These are phyloP conservation scores for Penicillium sp. DNA, from an alignment of 2,329 filamentous ascomycete genomes.

Conservation along the genomic window DNA sequence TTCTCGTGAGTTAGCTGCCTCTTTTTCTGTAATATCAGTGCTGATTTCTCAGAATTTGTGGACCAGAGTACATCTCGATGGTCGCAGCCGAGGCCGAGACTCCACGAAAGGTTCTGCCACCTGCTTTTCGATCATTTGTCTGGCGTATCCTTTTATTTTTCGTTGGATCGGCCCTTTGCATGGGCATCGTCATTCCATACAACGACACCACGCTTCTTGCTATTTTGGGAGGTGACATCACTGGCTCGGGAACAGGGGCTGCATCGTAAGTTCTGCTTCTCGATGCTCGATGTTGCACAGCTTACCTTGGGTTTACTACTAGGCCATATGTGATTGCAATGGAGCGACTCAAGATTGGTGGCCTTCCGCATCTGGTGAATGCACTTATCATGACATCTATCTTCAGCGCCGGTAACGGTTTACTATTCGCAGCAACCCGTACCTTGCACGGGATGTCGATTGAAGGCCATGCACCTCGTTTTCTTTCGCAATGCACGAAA, in stretches of 20 bases:
- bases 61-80: slow-evolving; percentile 65
- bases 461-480: slow-evolving; percentile 61
- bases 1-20: neutral
- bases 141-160: slow-evolving; percentile 77
- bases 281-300: neutral
- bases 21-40: neutral
- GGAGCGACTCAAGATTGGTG: slow-evolving; percentile 16
- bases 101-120: slow-evolving; percentile 68
- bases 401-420: slow-evolving; percentile 66
- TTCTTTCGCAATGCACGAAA: slow-evolving; percentile 54
- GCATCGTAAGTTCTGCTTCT: slow-evolving; percentile 38
- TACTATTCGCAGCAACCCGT: slow-evolving; percentile 65
- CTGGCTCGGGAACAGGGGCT: slow-evolving; percentile 59
- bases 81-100: slow-evolving; percentile 69
- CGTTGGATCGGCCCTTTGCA: slow-evolving; percentile 68
- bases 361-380: slow-evolving; percentile 69
- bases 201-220: slow-evolving; percentile 62
- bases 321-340: neutral
- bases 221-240: slow-evolving; percentile 50
- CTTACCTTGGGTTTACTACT: neutral
- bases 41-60: slow-evolving; percentile 51
- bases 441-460: slow-evolving; percentile 67
- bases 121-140: slow-evolving; percentile 73
- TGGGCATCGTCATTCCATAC: slow-evolving; percentile 71
- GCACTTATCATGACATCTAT: slow-evolving; percentile 68